phyloP scores from a whole-genome alignment of 164 flowering plant genomes.

The Malania oleifera region DNA sequence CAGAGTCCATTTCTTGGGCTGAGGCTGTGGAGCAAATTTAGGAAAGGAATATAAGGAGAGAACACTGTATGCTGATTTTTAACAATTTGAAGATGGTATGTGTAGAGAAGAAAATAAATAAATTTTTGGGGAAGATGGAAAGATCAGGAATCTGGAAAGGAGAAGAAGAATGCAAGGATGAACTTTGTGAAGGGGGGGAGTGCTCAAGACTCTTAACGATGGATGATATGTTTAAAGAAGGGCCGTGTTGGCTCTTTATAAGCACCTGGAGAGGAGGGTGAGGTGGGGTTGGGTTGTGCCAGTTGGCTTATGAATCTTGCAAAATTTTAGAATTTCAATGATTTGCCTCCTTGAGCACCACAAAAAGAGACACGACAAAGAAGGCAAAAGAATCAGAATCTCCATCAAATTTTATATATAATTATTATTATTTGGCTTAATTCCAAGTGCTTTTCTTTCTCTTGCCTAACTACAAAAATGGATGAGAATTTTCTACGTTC shows the following conservation, averaged over 20 bases:
- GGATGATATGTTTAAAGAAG: conserved; percentile 22
- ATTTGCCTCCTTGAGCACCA: conserved; percentile 28
- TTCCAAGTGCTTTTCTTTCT: conserved; percentile 3
- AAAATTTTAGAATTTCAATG: conserved; percentile 17
- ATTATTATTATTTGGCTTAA: not conserved
- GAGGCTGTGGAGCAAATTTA: not conserved
- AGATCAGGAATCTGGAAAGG: not conserved
- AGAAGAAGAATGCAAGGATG: not conserved
- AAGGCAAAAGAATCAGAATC: not conserved
- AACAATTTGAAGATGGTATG: not conserved
- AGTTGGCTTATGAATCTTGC: conserved; percentile 19
- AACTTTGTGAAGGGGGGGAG: not conserved
- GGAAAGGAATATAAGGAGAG: not conserved
- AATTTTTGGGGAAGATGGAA: not conserved
- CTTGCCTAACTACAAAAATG: not conserved
- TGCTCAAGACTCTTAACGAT: conserved; percentile 2
- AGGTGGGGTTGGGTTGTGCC: conserved; percentile 21
- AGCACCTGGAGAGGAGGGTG: conserved; percentile 14
- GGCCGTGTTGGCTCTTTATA: conserved; percentile 29
- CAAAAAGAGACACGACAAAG: conserved; percentile 13
- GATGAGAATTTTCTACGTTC: not conserved
- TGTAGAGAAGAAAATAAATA: not conserved
- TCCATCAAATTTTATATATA: not conserved
- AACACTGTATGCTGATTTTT: not conserved
- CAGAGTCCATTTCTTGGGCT: conserved; percentile 29